Evolutionary conservation across 192 early-diverging fungal species (phyloP).

Genomic region (Pilobolus umbonatus): DNA sequence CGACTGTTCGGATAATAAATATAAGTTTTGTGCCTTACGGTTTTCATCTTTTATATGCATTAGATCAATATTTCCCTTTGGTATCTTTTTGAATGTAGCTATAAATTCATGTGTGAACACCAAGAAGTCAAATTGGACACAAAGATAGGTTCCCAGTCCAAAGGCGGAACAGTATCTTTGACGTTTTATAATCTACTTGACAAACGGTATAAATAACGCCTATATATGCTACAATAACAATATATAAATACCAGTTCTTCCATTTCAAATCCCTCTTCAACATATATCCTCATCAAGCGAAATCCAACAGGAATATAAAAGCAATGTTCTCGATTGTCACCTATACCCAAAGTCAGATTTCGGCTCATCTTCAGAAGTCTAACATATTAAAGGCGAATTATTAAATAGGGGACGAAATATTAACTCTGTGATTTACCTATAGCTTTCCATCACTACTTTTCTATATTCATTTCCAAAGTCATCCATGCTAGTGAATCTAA

Average conservation of each 20-base stretch:
- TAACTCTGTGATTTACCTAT: constrained; percentile 39
- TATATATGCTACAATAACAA: constrained; percentile 2
- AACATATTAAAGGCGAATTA: constrained; percentile 20
- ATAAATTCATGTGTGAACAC: constrained; percentile 95
- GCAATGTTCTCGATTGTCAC: constrained; percentile 87
- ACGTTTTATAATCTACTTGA: constrained; percentile 68
- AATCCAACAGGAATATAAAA: constrained; percentile 87
- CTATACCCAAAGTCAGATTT: constrained; percentile 83
- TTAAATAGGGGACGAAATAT: not conserved
- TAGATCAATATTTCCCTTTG: constrained; percentile 41
- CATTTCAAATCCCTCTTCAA: constrained; percentile 79
- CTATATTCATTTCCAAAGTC: constrained; percentile 77
- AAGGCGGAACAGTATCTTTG: constrained; percentile 85
- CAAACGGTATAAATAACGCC: not conserved
- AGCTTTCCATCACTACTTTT: constrained; percentile 65
- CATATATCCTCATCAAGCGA: constrained; percentile 76
- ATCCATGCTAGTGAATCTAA: constrained; percentile 64
- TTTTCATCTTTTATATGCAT: constrained; percentile 5
- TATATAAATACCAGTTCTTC: constrained; percentile 60
- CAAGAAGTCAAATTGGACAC: constrained; percentile 85
- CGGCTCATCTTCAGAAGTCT: constrained; percentile 68
- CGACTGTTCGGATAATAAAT: no score
- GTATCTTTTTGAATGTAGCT: constrained; percentile 71
- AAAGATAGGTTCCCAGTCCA: constrained; percentile 83
- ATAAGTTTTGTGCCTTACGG: no score